Percentiles rank a stretch among this genome's conserved stretches.
Evolutionary conservation across 768 basidiomycete species (phyloP).

Genomic region (Gloeopeniophorella convolvens): DNA sequence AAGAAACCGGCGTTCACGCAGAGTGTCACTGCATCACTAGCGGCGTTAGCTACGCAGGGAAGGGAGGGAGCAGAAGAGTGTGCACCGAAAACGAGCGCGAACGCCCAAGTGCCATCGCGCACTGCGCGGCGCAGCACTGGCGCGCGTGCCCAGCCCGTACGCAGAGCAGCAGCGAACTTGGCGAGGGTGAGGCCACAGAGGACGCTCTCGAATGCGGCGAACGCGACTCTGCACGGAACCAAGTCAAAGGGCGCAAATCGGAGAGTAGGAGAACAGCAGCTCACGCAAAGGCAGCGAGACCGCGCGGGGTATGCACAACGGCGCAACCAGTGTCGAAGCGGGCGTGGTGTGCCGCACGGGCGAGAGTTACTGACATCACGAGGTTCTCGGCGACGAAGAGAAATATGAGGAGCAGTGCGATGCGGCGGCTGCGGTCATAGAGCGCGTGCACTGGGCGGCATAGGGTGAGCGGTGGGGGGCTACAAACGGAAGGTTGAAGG

Average conservation of each 20-base stretch:
- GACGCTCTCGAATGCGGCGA: slow-evolving; percentile 24
- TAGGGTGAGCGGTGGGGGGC: not conserved
- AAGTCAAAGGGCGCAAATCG: not conserved
- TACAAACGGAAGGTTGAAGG: not conserved
- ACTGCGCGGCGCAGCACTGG: slow-evolving; percentile 25
- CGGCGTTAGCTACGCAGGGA: too few relatives aligned
- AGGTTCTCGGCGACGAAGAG: slow-evolving; percentile 24
- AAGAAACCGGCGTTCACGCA: too few relatives aligned
- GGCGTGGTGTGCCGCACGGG: too few relatives aligned
- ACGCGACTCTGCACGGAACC: slow-evolving; percentile 20
- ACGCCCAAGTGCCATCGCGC: slow-evolving; percentile 27
- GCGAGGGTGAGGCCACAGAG: slow-evolving; percentile 23
- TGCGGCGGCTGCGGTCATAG: slow-evolving; percentile 17
- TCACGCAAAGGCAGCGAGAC: slow-evolving; percentile 14
- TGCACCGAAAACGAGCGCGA: slow-evolving; percentile 24
- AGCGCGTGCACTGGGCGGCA: slow-evolving; percentile 22
- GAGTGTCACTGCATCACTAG: too few relatives aligned
- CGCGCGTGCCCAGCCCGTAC: slow-evolving; percentile 23
- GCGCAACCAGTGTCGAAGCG: slow-evolving; percentile 25
- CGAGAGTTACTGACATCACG: slow-evolving; percentile 20
- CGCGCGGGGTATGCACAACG: slow-evolving; percentile 21
- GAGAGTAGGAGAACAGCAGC: not conserved
- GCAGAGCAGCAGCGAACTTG: slow-evolving; percentile 21
- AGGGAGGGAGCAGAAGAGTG: not conserved
- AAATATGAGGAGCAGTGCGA: slow-evolving; percentile 13